Base-by-base conservation (phyloP, 805 yeast genomes). In the Starmerella khaoyaiensis region DNA sequence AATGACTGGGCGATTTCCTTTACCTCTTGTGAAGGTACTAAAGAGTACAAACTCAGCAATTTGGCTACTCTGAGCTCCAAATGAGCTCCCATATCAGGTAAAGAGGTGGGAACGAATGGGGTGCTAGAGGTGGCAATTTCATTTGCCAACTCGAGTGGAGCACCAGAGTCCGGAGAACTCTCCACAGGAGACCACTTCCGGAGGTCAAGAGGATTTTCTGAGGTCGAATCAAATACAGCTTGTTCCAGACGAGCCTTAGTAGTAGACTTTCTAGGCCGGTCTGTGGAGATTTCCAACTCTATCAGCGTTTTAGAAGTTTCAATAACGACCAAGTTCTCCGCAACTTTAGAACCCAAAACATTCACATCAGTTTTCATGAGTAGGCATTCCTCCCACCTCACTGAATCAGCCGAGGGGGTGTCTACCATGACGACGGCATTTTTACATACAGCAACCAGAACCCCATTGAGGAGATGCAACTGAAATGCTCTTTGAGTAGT, bases 301-400 rank as follows among this genome's bases (percentile, higher is more conserved):
- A 44, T n/a, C 1, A 42, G 25, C 14, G 44, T 44, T 20, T 20
- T 21, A 19, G 26, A 19, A 5, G 47, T 63, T 25, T 81, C 52
- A 1, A 78, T 69, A 4, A 90, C 93, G 17, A 70, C 64, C 23
- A 67, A 65, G 6, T 66, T 62, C 1, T 80, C 68, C 12, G 77
- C 49, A 1, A 66, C 46, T 11, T 61, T 59, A 5, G 76, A 54
- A 0, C 86, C 84, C 24, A 77, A 58, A 15, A 82, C 60, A 0
- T 63, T 54, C 4, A 75, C 65, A 14, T 66, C 63, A 1, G 64
- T 42, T 42, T 71, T 72, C 45, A 86, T 68, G 5, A 66, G 59
- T 10, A 86, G 63, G 10, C 72, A 62, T 54, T 87, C 96, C 56
- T 84, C 94, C 94, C 94, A 86, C 48, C 76, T 40, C 5, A 40